phyloP scores from a whole-genome alignment of 2,329 filamentous ascomycete species.

The Venturia oleaginea region DNA sequence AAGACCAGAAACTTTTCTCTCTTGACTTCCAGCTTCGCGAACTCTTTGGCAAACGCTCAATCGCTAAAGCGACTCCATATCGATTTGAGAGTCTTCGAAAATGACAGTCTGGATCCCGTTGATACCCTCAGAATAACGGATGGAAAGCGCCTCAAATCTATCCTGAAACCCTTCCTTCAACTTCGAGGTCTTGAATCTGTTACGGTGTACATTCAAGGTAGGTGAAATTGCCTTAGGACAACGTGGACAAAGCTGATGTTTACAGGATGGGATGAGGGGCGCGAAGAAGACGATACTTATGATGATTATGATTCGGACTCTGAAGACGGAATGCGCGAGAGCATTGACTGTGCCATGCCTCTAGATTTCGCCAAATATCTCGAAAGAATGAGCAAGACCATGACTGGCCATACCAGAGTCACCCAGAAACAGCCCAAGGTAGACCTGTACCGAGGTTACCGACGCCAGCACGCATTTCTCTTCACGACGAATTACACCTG shows the following conservation, averaged over 20 bases:
- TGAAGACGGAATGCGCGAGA: not conserved
- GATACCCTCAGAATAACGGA: not conserved
- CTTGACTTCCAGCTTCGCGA: not conserved
- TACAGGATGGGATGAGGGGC: not conserved
- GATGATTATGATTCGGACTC: not conserved
- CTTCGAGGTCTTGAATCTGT: not conserved
- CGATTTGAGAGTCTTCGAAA: not conserved
- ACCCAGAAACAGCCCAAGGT: not conserved
- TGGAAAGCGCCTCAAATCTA: not conserved
- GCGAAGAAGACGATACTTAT: not conserved
- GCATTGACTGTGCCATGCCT: not conserved
- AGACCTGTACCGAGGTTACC: not conserved
- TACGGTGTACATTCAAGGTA: not conserved
- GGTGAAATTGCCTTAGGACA: not conserved
- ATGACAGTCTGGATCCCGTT: not conserved
- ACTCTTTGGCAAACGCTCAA: not conserved
- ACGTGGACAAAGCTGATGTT: not conserved
- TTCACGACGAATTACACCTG: not conserved
- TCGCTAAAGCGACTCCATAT: not conserved
- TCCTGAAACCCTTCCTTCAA: not conserved
- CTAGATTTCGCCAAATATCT: not conserved
- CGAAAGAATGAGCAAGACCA: not conserved
- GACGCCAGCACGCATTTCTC: not conserved
- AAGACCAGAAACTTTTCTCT: not conserved
- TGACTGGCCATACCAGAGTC: not conserved